phyloP scores from a whole-genome alignment of 2,329 filamentous ascomycete species.

The Botrytis hyacinthi region DNA sequence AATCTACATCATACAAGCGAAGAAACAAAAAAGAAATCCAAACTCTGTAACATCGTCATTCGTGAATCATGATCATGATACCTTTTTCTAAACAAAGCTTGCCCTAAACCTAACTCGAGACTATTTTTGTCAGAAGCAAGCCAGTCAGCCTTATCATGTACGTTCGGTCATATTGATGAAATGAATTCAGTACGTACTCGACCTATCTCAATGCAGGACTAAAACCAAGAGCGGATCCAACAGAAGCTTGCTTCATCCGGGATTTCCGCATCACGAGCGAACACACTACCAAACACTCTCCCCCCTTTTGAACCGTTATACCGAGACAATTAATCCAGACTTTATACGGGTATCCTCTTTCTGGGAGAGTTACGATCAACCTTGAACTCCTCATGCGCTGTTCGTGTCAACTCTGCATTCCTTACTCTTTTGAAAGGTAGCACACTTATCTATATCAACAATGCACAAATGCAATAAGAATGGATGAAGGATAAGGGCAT shows the following conservation, averaged over 20 bases:
- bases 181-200: background rate
- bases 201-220: background rate
- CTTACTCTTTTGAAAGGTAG: background rate
- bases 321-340: background rate
- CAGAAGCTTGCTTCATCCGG: background rate
- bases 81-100: background rate
- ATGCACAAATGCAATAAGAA: background rate
- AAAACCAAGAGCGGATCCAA: constrained; percentile 6
- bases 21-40: background rate
- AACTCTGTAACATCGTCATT: background rate
- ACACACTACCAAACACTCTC: background rate
- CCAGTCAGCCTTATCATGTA: constrained; percentile 17
- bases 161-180: background rate
- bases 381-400: constrained; percentile 4
- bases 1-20: too few species aligned
- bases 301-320: background rate
- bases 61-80: background rate
- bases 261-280: background rate
- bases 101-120: background rate
- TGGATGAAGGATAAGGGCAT: background rate
- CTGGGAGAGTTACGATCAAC: background rate
- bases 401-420: constrained; percentile 7
- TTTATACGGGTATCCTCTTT: background rate
- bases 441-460: background rate
- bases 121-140: background rate